Conservation (phyloP, 2,329 filamentous ascomycete genomes). For the Aspergillus sp. region DNA sequence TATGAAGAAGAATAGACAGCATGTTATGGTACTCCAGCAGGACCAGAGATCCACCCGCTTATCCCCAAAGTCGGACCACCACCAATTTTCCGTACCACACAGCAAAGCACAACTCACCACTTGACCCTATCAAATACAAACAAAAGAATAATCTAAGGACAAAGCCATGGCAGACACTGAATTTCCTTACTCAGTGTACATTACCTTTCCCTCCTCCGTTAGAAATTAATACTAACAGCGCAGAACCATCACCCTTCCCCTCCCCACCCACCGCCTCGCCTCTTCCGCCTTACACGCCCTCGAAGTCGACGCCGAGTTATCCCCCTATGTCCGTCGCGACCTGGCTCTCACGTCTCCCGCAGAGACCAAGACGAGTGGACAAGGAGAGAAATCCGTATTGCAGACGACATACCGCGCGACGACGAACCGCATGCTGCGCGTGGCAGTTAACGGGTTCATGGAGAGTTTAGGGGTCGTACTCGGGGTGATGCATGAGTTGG, state of each 20-base stretch:
- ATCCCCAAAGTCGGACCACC: too few relatives aligned
- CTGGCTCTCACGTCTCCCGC: constrained; percentile 48
- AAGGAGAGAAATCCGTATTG: constrained; percentile 48
- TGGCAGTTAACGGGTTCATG: constrained; percentile 94
- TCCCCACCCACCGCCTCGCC: constrained; percentile 72
- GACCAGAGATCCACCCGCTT: too few relatives aligned
- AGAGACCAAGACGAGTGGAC: constrained; percentile 7
- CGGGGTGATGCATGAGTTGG: constrained; percentile 83
- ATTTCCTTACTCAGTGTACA: constrained; percentile 35
- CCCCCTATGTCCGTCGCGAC: constrained; percentile 66
- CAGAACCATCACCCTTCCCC: constrained; percentile 68
- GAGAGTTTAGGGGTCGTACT: constrained; percentile 78
- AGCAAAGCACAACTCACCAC: too few relatives aligned
- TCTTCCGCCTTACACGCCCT: constrained; percentile 66
- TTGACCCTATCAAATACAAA: too few relatives aligned
- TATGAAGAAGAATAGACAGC: too few relatives aligned
- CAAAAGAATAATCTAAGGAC: background rate
- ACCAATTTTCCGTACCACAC: too few relatives aligned
- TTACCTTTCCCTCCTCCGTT: constrained; percentile 4
- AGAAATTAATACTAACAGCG: background rate
- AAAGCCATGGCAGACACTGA: constrained; percentile 9
- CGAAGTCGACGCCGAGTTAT: constrained; percentile 81
- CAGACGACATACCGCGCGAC: constrained; percentile 73
- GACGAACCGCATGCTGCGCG: constrained; percentile 92
- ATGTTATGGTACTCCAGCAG: too few relatives aligned